Evolutionary conservation across 768 basidiomycete species (phyloP).

Genomic region (Suillus decipiens): DNA sequence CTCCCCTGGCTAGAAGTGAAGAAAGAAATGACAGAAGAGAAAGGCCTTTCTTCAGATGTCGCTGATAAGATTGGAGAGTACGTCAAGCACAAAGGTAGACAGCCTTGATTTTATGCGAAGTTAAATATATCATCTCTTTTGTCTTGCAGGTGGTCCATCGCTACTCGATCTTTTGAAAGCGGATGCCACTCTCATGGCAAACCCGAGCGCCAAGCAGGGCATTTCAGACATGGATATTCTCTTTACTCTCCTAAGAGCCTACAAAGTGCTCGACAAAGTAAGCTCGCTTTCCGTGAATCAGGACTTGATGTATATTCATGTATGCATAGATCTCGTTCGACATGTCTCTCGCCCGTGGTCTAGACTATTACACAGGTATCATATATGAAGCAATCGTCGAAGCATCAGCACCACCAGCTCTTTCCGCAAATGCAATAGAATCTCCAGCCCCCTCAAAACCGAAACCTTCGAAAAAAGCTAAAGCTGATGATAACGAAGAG

Average conservation of each 20-base stretch:
- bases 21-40: conserved; percentile 96
- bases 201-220: conserved; percentile 78
- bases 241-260: conserved; percentile 81
- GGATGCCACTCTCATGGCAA: conserved; percentile 65
- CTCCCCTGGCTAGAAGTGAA: conserved; percentile 89
- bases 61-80: conserved; percentile 98
- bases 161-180: conserved; percentile 70
- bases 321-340: conserved; percentile 83
- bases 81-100: conserved; percentile 87
- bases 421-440: conserved; percentile 55
- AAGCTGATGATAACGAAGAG: conserved; percentile 48
- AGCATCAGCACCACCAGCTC: conserved; percentile 89
- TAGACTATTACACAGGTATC: conserved; percentile 98
- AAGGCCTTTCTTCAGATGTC: conserved; percentile 75
- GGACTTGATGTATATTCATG: conserved; percentile 2
- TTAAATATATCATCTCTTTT: neutral
- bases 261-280: conserved; percentile 78
- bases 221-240: conserved; percentile 84
- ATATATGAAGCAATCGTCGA: conserved; percentile 97
- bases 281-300: conserved; percentile 11
- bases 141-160: conserved; percentile 64
- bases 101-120: neutral
- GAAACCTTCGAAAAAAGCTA: conserved; percentile 44
- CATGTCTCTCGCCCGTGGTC: conserved; percentile 93
- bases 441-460: conserved; percentile 37